Evolutionary conservation across 2,329 filamentous ascomycete species (phyloP), one percentile per base, ranked within the genome.

Genomic region (Pseudocercospora macadamiae): DNA sequence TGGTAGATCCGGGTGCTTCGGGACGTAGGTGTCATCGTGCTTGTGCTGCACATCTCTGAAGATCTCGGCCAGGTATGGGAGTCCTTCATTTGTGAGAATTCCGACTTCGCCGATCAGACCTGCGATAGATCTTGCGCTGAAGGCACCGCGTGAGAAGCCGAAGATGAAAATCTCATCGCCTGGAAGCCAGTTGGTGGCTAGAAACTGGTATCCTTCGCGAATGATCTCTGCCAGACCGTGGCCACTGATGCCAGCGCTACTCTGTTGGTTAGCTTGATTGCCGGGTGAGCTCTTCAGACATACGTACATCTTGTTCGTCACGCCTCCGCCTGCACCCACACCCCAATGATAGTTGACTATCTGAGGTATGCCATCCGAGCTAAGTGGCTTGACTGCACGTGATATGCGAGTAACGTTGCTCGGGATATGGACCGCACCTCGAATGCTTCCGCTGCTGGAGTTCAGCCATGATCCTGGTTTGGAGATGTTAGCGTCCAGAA

Each of bases 341-440:
- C 80, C 80, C 51, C 73, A 76, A 48, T 81, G 79, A 64, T 83
- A 83, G 63, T 80, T 80, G 3, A 80, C 77, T 25, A 83, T 75
- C 62, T 83, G 80, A 8, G 77, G 77, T 12, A 81, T 75, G 5
- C 78, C 78, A 66, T 81, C 79, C 25, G 73, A 71, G 64, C 75
- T 79, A 52, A 78, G 71, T 8, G 77, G 72, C 55, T 78, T 79
- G 63, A 83, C 80, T 14, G 80, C 80, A 60, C 80, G 73, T 7
- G 76, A 75, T 18, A 83, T 74, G 3, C 80, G 73, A 0, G 79
- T 81, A 30, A 82, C 76, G 64, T 83, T 83, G 64, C 76, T 80
- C 2, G 79, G 79, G 7, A 79, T 74, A 2, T 73, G 66, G 4
- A 80, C 62, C 54, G 76, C 73, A 4, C 75, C 75, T 55, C 77